A percentile compares a stretch with the other conserved stretches of the same genome.
Conservation (phyloP, 2,329 filamentous ascomycete species). For the Fusarium duplospermum region DNA sequence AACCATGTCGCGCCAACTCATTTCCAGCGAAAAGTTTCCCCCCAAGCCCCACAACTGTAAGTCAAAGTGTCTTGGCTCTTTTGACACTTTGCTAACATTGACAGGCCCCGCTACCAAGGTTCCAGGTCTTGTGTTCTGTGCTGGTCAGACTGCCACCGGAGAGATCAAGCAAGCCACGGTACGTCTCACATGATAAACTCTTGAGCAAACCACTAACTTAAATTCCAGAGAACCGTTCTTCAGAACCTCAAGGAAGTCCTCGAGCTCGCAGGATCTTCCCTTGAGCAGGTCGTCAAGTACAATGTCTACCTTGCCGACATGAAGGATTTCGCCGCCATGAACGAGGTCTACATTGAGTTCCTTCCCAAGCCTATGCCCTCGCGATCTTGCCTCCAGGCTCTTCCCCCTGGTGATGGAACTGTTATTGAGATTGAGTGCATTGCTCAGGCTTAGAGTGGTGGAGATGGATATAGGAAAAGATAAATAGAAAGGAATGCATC, state of each 20-base stretch:
- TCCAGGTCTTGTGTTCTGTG: conserved; percentile 59
- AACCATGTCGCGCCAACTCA: conserved; percentile 58
- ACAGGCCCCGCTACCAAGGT: conserved; percentile 57
- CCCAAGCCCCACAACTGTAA: conserved; percentile 60
- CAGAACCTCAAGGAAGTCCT: conserved; percentile 75
- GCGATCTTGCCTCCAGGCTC: conserved; percentile 54
- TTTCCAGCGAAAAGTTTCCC: conserved; percentile 59
- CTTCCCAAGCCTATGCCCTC: conserved; percentile 56
- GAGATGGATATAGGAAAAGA: background rate
- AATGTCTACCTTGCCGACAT: conserved; percentile 78
- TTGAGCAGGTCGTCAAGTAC: conserved; percentile 76
- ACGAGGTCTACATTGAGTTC: conserved; percentile 53
- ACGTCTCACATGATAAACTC: background rate
- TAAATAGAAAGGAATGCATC: background rate
- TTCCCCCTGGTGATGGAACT: conserved; percentile 53
- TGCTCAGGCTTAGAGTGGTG: conserved; percentile 48
- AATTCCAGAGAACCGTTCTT: conserved; percentile 19
- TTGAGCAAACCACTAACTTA: background rate
- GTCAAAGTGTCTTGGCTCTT: conserved; percentile 6
- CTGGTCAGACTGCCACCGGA: conserved; percentile 61
- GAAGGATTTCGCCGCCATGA: conserved; percentile 77
- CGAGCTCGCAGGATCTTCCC: conserved; percentile 71
- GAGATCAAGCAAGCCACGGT: conserved; percentile 57
- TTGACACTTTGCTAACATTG: background rate
- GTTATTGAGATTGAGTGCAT: conserved; percentile 60